Evolutionary conservation across 192 early-diverging fungal species (phyloP), one percentile per base, ranked within the genome.

Genomic region (Kappamyces sp.): DNA sequence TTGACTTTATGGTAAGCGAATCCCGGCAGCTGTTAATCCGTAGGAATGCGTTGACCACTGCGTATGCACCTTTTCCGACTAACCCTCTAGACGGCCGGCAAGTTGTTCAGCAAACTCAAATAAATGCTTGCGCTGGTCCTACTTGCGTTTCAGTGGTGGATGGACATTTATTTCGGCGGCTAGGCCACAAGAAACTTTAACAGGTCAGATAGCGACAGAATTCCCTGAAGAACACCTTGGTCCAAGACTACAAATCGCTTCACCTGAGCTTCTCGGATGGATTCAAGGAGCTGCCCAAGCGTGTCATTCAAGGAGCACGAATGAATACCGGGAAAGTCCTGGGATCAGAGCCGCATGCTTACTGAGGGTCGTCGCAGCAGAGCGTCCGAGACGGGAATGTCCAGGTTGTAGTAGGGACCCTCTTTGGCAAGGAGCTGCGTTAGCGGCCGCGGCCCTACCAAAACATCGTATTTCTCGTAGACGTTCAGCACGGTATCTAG

Each of bases 381-480:
- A 8, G 93, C 91, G 60, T 94, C 88, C 32, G 83, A 84, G 5
- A 98, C 88, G 5, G 90, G 88, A 38, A 93, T 85, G 63, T 89
- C 85, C 47, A 96, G 77, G 60, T 94, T 86, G 47, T 81, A 69
- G 37, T 86, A 88, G 32, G 76, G 76, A 12, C 83, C 84, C 22
- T 88, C 81, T 46, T 79, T 77, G 12, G 85, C 81, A 15, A 89
- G 62, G 12, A 75, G 71, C 85, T 86, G 62, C 57, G 12, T 59
- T 67, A 31, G 66, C 12, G 57, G 7, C 11, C 2, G 51, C 12
- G 57, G 32, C 12, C 38, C 14, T 74, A 96, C 86, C 79, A 98
- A 87, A 11, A 96, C 90, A 80, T 98, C 95, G 12, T 89, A 91
- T 47, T 93, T 91, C 65, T 94, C 95, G 78, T 91, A 98, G 35